Base-by-base conservation (phyloP, 176 grass and related monocot species). In the Zoysia japonica region DNA sequence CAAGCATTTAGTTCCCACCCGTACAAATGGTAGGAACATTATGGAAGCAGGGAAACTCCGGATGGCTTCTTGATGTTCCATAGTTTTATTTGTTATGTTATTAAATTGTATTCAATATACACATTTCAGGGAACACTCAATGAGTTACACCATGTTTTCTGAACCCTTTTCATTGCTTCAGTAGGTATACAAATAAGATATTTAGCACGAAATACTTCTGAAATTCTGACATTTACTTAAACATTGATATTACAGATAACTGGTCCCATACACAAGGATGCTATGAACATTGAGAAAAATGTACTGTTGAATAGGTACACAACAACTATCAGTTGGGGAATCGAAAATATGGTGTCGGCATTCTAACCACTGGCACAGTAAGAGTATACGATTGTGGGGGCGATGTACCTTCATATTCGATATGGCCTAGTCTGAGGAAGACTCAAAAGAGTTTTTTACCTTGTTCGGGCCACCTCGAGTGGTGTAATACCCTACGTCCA, bases 161-260 rank as follows among this genome's bases (percentile, higher is more conserved):
- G 96, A 99, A 93, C 86, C 96, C 61, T 95, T 99, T 84, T 92
- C 96, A 5, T 78, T 99, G 61, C 96, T 99, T 88, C 96, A 99
- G 77, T 92, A 99, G 80, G 96, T 99, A 91, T 9, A 37, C 54
- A 69, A 20, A 61, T 54, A 67, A 41, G 3, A 6, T 85, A 54
- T 67, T 68, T 63, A 74, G 5, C 43, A 72, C 74, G 50, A 36
- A 6, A 70, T 42, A 80, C 39, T 42, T 65, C 56, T 70, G 19
- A 77, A 56, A 52, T 40, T 56, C 76, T 70, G 49, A 38, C 42
- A 73, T 68, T n/a, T n/a, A n/a, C n/a, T 17, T 84, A 20, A 86
- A 67, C 65, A 54, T 83, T 82, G 39, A 71, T 82, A 80, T 80
- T 79, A 75, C 85, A 99, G 96, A 89, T 95, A 70, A 99, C 93